Conservation (phyloP, 345 rosid genomes). For the Brassica incana region DNA sequence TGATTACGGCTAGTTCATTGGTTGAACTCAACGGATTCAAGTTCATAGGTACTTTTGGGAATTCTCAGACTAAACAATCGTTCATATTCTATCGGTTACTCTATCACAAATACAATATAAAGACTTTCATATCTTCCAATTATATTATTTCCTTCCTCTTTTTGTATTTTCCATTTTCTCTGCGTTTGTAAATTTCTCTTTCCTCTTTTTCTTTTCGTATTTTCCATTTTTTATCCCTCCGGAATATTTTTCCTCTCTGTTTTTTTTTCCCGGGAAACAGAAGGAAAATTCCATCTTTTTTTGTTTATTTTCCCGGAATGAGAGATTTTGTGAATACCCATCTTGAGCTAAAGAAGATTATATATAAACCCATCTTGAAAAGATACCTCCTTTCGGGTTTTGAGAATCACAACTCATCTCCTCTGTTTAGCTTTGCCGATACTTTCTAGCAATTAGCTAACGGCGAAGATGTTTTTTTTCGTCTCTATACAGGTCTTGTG, state of each 20-base stretch:
- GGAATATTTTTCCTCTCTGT: slow-evolving; percentile 26
- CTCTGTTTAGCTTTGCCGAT: background rate
- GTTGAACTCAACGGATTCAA: too few species aligned
- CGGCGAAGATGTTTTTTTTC: too few species aligned
- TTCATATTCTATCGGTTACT: too few species aligned
- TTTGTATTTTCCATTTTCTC: too few species aligned
- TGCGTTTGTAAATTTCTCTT: too few species aligned
- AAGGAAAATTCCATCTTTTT: background rate
- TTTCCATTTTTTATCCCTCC: background rate
- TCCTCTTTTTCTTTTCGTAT: slow-evolving; percentile 10
- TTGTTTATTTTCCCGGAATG: slow-evolving; percentile 4
- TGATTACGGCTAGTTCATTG: too few species aligned
- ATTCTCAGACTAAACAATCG: too few species aligned
- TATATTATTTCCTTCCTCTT: background rate
- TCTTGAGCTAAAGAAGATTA: too few species aligned
- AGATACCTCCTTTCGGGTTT: slow-evolving; percentile 8
- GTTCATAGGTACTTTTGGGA: too few species aligned
- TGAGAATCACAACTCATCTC: background rate
- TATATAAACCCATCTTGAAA: background rate
- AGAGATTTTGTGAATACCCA: slow-evolving; percentile 22
- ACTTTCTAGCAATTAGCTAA: too few species aligned
- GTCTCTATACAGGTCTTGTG: too few species aligned
- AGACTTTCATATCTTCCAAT: background rate
- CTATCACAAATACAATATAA: background rate
- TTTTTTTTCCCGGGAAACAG: slow-evolving; percentile 30